phyloP scores from a whole-genome alignment of 2,329 filamentous ascomycete species.

The Sphaerulina vaccinii region DNA sequence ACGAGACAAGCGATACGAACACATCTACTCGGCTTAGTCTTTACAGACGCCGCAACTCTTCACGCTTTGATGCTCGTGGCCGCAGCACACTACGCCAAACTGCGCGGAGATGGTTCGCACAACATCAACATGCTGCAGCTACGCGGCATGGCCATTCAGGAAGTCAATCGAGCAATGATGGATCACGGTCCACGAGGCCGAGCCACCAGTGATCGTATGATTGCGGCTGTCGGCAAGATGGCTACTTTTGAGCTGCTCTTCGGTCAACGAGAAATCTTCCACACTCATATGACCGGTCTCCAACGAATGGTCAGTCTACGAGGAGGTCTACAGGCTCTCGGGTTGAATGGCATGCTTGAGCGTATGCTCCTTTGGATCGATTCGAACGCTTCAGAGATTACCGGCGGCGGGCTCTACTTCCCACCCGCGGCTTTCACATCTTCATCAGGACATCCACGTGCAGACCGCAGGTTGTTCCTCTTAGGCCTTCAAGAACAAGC shows the following conservation, averaged over 20 bases:
- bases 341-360: conserved; percentile 48
- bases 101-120: conserved; percentile 34
- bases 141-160: conserved; percentile 45
- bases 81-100: conserved; percentile 43
- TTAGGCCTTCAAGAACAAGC: conserved; percentile 16
- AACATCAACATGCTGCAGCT: conserved; percentile 43
- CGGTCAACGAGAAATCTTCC: conserved; percentile 44
- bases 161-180: conserved; percentile 45
- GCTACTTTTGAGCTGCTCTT: conserved; percentile 55
- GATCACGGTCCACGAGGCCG: conserved; percentile 26
- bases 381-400: conserved; percentile 32
- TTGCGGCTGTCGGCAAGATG: conserved; percentile 53
- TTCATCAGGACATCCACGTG: conserved; percentile 18
- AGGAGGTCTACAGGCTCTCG: conserved; percentile 46
- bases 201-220: conserved; percentile 43
- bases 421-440: conserved; percentile 24
- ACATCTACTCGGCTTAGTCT: conserved; percentile 44
- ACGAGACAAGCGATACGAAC: conserved; percentile 40
- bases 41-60: conserved; percentile 42
- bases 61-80: conserved; percentile 45
- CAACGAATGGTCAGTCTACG: conserved; percentile 45
- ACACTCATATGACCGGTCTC: conserved; percentile 51
- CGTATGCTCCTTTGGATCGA: conserved; percentile 53
- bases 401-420: conserved; percentile 32
- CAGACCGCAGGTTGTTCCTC: conserved; percentile 24